Percentiles rank a stretch among this genome's conserved stretches.
phyloP scores from a whole-genome alignment of 192 early-diverging fungal species.

The Podila minutissima region DNA sequence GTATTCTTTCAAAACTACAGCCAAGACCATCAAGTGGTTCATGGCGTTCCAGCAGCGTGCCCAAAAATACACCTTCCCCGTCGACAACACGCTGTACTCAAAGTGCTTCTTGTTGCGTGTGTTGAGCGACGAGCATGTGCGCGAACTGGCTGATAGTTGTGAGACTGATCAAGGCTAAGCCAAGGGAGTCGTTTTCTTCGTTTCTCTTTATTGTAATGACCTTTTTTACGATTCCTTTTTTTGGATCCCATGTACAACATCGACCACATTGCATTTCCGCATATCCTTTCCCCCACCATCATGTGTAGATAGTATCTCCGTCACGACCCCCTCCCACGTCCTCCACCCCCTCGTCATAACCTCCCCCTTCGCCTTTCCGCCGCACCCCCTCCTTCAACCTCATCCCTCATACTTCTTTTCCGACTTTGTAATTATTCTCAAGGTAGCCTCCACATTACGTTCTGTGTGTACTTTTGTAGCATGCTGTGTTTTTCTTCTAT shows the following conservation, averaged over 20 bases:
- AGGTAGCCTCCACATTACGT: no score
- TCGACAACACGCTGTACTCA: slow-evolving; percentile 39
- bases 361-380: not conserved
- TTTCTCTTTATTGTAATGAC: not conserved
- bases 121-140: slow-evolving; percentile 18
- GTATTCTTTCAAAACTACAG: slow-evolving; percentile 4
- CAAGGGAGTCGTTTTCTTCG: not conserved
- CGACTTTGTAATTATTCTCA: no score
- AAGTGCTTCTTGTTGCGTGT: slow-evolving; percentile 41
- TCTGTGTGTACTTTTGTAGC: no score
- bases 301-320: no score
- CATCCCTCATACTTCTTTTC: no score
- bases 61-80: slow-evolving; percentile 34
- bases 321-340: not conserved
- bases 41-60: slow-evolving; percentile 31
- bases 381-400: no score
- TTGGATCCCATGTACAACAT: not conserved
- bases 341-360: not conserved
- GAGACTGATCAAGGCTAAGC: slow-evolving; percentile 8
- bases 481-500: no score
- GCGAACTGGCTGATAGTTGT: slow-evolving; percentile 26
- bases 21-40: slow-evolving; percentile 51
- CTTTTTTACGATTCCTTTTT: not conserved
- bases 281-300: not conserved
- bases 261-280: no score